These are phyloP conservation scores for Microbotryum scabiosae DNA, from an alignment of 1,284 basidiomycete genomes.

Conservation along the genomic window DNA sequence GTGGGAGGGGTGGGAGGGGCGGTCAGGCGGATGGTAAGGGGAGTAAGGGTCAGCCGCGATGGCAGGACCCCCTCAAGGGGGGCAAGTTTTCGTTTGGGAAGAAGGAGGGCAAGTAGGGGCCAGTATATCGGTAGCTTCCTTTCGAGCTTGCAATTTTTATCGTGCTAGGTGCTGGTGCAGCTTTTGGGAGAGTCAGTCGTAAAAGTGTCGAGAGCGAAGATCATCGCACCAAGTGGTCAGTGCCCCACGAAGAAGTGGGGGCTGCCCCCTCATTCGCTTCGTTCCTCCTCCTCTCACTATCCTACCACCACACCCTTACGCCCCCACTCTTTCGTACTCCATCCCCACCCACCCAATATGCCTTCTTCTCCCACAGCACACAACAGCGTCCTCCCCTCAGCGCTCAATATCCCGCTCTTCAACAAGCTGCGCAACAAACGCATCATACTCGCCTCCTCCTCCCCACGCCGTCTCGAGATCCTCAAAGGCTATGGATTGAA, in stretches of 20 bases:
- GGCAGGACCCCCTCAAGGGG: constrained; percentile 25
- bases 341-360: background rate
- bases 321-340: background rate
- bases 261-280: too few relatives aligned
- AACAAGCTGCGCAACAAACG: constrained; percentile 50
- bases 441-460: constrained; percentile 74
- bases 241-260: too few relatives aligned
- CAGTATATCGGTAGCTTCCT: too few relatives aligned
- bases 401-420: constrained; percentile 41
- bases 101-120: background rate
- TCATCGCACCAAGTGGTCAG: too few relatives aligned
- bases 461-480: constrained; percentile 76
- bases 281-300: background rate
- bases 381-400: constrained; percentile 16
- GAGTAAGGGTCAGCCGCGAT: background rate
- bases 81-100: constrained; percentile 18
- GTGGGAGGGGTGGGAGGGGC: constrained; percentile 4
- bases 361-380: background rate
- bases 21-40: constrained; percentile 1
- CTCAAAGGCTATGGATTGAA: constrained; percentile 50
- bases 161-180: too few relatives aligned
- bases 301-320: background rate
- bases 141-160: too few relatives aligned
- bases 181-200: too few relatives aligned
- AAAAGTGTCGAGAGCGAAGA: too few relatives aligned